Conservation (phyloP, 495 filamentous ascomycete genomes). For the Tuber microsphaerosporum region DNA sequence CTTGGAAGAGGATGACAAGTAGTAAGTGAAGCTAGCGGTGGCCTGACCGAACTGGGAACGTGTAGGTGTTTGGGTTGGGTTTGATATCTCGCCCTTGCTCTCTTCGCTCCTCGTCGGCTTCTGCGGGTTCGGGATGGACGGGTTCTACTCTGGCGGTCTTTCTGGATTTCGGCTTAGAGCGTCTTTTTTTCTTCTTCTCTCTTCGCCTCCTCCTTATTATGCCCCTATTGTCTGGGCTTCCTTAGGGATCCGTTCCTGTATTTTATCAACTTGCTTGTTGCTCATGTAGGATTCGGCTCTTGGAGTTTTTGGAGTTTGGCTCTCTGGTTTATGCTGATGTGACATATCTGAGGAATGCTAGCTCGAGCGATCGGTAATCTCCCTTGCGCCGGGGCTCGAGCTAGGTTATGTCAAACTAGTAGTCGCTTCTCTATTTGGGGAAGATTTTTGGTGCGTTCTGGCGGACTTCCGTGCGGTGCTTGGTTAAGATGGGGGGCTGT, state of each 20-base stretch:
- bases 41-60: not conserved
- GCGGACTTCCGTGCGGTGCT: not conserved
- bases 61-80: not conserved
- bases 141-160: not conserved
- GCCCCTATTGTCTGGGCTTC: not conserved
- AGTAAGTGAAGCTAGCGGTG: not conserved
- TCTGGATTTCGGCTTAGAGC: not conserved
- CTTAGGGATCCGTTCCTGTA: not conserved
- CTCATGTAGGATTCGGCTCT: not conserved
- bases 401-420: not conserved
- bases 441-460: not conserved
- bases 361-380: not conserved
- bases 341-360: not conserved
- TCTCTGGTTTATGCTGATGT: not conserved
- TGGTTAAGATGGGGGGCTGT: not conserved
- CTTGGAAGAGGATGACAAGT: conserved; percentile 1
- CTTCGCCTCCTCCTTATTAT: not conserved
- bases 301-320: not conserved
- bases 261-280: not conserved
- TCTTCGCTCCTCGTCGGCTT: not conserved
- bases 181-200: not conserved
- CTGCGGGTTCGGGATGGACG: not conserved
- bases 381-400: not conserved
- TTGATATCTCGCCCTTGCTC: not conserved
- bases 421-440: not conserved